Percentiles rank a stretch among this genome's conserved stretches.
Evolutionary conservation across 2,329 filamentous ascomycete species (phyloP).

Genomic region (Colletotrichum tamarilloi): DNA sequence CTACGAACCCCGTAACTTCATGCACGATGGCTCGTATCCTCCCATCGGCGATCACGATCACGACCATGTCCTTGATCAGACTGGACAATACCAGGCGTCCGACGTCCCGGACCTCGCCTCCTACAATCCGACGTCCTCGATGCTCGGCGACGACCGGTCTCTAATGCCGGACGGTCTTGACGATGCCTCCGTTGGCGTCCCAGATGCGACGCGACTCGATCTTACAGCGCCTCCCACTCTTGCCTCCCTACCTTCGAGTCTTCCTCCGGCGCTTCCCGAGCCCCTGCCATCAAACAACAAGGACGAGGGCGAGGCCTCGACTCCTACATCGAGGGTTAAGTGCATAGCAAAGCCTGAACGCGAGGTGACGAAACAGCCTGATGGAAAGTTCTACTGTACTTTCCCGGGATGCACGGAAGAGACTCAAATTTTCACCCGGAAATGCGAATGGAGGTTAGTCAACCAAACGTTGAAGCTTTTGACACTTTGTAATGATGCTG

Average conservation of each 20-base stretch:
- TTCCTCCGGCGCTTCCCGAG: constrained; percentile 46
- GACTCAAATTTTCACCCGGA: constrained; percentile 76
- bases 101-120: constrained; percentile 56
- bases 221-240: constrained; percentile 43
- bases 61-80: constrained; percentile 46
- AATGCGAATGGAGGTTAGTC: constrained; percentile 94
- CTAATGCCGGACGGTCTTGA: constrained; percentile 49
- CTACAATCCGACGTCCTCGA: constrained; percentile 53
- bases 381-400: constrained; percentile 83
- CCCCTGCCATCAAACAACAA: constrained; percentile 40
- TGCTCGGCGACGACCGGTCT: constrained; percentile 51
- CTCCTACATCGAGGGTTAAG: constrained; percentile 54
- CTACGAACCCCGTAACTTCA: constrained; percentile 61
- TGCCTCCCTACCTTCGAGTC: constrained; percentile 47
- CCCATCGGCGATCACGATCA: constrained; percentile 57
- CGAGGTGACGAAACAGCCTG: constrained; percentile 68
- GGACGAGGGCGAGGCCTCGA: constrained; percentile 32
- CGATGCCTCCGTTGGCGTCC: constrained; percentile 48
- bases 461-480: constrained; percentile 4
- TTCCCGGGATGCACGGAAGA: constrained; percentile 76
- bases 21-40: constrained; percentile 60
- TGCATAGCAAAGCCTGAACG: constrained; percentile 70
- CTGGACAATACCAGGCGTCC: constrained; percentile 47
- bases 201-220: constrained; percentile 53
- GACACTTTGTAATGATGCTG: constrained; percentile 35